Percentiles rank a stretch among this genome's conserved stretches.
These are phyloP conservation scores for Solanum pinnatisectum DNA, from an alignment of 257 asterid genomes.

Conservation along the genomic window DNA sequence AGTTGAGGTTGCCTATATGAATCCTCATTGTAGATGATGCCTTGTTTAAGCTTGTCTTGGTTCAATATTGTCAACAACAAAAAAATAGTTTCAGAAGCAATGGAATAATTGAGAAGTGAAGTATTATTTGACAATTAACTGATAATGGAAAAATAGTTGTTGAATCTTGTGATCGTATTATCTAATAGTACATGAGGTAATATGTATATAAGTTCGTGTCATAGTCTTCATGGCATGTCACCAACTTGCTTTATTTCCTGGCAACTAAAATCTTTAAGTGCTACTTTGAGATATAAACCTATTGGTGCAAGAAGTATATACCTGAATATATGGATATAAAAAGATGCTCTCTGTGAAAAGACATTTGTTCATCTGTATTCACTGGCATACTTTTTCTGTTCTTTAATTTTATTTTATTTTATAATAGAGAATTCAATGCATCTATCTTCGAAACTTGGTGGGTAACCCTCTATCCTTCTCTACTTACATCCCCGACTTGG, in stretches of 20 bases:
- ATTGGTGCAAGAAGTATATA: neutral
- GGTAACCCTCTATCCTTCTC: neutral
- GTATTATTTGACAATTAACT: neutral
- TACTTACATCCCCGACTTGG: neutral
- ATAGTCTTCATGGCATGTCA: neutral
- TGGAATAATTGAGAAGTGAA: neutral
- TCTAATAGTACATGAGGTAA: neutral
- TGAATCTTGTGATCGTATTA: neutral
- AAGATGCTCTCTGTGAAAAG: neutral
- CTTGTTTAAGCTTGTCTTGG: neutral
- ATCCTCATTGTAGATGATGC: neutral
- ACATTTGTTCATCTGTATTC: neutral
- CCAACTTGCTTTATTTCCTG: neutral
- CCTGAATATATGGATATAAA: neutral
- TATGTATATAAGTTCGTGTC: neutral
- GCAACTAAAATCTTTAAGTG: neutral
- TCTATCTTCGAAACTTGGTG: neutral
- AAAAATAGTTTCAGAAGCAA: neutral
- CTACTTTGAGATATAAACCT: neutral
- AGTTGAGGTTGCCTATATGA: neutral
- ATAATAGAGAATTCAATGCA: neutral
- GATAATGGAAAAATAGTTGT: neutral
- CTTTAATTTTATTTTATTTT: neutral
- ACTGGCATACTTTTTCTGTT: neutral
- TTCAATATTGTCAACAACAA: neutral